These are phyloP conservation scores for Cudoniella acicularis DNA, from an alignment of 495 filamentous ascomycete species.

Conservation along the genomic window DNA sequence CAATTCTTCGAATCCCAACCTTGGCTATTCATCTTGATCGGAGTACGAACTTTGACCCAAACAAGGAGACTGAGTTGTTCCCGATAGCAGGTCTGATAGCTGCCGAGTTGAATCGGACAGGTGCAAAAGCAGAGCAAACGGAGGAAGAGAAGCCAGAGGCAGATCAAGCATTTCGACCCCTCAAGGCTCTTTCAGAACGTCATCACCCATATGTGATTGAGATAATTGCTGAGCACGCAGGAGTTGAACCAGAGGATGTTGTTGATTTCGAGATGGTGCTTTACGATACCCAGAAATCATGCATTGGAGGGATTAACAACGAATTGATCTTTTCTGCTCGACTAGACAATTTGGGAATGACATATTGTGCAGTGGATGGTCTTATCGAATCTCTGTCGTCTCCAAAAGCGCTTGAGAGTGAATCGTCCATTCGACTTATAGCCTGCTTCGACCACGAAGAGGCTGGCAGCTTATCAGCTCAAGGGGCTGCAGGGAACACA, in stretches of 20 bases:
- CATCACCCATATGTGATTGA: constrained; percentile 87
- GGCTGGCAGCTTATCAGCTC: constrained; percentile 85
- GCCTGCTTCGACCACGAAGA: constrained; percentile 97
- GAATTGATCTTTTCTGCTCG: constrained; percentile 93
- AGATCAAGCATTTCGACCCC: constrained; percentile 59
- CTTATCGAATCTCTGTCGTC: constrained; percentile 76
- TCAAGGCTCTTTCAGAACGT: constrained; percentile 73
- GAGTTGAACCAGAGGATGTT: constrained; percentile 62
- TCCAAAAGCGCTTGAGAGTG: constrained; percentile 59
- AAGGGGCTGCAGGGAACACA: constrained; percentile 90
- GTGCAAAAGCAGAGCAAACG: constrained; percentile 29
- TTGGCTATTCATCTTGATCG: constrained; percentile 92
- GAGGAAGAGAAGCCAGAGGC: constrained; percentile 32
- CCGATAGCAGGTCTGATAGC: constrained; percentile 86
- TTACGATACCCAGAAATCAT: constrained; percentile 90
- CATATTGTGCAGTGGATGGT: constrained; percentile 78
- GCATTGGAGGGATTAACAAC: constrained; percentile 83
- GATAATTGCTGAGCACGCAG: constrained; percentile 77
- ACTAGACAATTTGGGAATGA: constrained; percentile 93
- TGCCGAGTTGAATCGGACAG: constrained; percentile 78
- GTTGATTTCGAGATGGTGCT: constrained; percentile 94
- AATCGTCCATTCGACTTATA: constrained; percentile 80
- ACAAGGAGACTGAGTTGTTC: constrained; percentile 94
- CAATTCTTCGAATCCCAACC: constrained; percentile 87
- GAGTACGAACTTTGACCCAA: constrained; percentile 79